These are phyloP conservation scores for Wallacemonas sp. DNA, from an alignment of 208 protist species.

Conservation along the genomic window DNA sequence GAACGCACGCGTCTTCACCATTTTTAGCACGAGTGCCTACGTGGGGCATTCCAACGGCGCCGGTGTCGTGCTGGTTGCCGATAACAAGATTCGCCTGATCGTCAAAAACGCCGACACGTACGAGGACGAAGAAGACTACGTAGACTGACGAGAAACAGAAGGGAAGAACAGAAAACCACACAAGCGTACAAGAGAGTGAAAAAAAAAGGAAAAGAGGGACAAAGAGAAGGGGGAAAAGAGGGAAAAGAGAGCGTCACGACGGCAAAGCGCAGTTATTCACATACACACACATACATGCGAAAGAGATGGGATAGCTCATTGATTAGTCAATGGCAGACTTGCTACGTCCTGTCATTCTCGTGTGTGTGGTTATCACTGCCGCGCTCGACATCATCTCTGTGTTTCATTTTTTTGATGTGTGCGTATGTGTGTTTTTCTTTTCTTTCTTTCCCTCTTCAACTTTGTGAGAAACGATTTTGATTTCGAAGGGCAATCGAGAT, in stretches of 20 bases:
- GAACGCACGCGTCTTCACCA: slow-evolving; percentile 89
- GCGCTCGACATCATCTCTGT: not conserved
- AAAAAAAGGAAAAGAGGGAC: slow-evolving; percentile 17
- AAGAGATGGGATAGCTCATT: too few relatives aligned
- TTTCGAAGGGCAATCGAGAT: too few relatives aligned
- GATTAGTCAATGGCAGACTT: too few relatives aligned
- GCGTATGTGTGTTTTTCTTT: not conserved
- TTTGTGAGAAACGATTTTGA: too few relatives aligned
- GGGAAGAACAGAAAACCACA: slow-evolving; percentile 4
- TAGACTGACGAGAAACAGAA: slow-evolving; percentile 10
- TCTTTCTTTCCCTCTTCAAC: too few relatives aligned
- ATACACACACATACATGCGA: too few relatives aligned
- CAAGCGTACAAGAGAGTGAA: not conserved
- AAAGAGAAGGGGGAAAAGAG: not conserved
- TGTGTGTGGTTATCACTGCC: too few relatives aligned
- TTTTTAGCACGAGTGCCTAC: slow-evolving; percentile 94
- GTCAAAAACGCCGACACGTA: slow-evolving; percentile 84
- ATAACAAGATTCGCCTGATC: slow-evolving; percentile 89
- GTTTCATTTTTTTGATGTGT: slow-evolving; percentile 6
- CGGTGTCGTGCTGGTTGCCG: slow-evolving; percentile 88
- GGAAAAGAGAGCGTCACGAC: not conserved
- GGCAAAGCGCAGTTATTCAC: too few relatives aligned
- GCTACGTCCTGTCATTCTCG: too few relatives aligned
- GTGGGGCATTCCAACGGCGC: slow-evolving; percentile 91
- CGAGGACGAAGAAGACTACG: slow-evolving; percentile 47